Evolutionary conservation across 2,329 filamentous ascomycete genomes (phyloP), one percentile per base, ranked within the genome.

Genomic region (Colletotrichum brevisporum): DNA sequence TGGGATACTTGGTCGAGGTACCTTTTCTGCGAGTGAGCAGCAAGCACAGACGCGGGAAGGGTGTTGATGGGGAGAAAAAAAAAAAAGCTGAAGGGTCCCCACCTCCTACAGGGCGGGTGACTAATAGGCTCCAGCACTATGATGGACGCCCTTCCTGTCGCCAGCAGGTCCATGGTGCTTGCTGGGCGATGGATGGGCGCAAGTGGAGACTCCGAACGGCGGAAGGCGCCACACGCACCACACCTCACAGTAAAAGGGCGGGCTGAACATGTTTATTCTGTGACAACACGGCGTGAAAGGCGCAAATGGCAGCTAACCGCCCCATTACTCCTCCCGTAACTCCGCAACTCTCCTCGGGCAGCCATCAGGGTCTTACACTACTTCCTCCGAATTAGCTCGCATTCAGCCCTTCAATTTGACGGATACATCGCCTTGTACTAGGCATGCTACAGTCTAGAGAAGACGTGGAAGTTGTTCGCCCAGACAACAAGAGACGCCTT

Each of bases 71-170:
- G 41, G 13, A 43, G 41, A 12, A 16, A 4, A 4, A 45, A 41
- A 51, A 58, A 56, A 52, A 56, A 56, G 41, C 41, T 5, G 5
- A 2, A 45, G 12, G 39, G 45, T 39, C 58, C 52, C 53, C 60
- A 56, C 31, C 31, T 8, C 10, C 2, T 10, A 36, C 31, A 8
- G 31, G 10, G 8, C 31, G 31, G n/a, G 36, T 57, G 45, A 60
- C 31, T 60, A 31, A 47, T 31, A 15, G n/a, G 26, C 27, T 18
- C 41, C 15, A 18, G 18, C 18, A 41, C 47, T 47, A 48, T 53
- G 21, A 24, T 48, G 45, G 60, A 68, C 65, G 65, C 60, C 65
- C 65, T 68, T 64, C 65, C 36, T 48, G 53, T 67, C 52, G 51
- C 45, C 18, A 66, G 43, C 41, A 36, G 10, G 31, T 10, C 31